Base-by-base conservation (phyloP, 352 stramenopile genomes). In the Globisporangium uncinulatum region DNA sequence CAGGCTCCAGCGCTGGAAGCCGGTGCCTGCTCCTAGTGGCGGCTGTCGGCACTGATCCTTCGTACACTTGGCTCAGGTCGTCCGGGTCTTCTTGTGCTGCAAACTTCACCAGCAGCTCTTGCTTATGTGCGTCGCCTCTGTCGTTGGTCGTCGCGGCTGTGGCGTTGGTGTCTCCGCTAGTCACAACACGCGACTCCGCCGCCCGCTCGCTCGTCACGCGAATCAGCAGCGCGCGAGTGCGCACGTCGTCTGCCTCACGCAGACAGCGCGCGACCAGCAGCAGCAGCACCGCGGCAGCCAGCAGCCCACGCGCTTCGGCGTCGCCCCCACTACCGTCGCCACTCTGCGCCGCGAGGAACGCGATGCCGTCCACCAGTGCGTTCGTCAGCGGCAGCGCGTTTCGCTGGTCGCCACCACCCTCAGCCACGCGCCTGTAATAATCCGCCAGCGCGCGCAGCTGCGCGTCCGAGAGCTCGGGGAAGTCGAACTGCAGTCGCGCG, bases 51-150 rank as follows among this genome's bases (percentile, higher is more conserved):
- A 21, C 69, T 62, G 44, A n/a, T n/a, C 73, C 76, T 51, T 87
- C 71, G 51, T 87, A 87, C 8, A 87, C 71, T 51, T 80, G 58
- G 60, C 73, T 79, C 21, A 87, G 54, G 59, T 87, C 76, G 44
- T 87, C 73, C 6, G 76, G 73, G 51, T 87, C 76, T 67, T 87
- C 76, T 34, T 83, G 47, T 0, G 66, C 65, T 21, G 76, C 76
- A 44, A 65, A 79, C 24, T 76, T 71, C 51, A 78, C 72, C 21
- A 69, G n/a, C n/a, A n/a, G n/a, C n/a, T n/a, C n/a, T n/a, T n/a
- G n/a, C n/a, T n/a, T 62, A 54, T 68, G 68, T 0, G 21, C 55
- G 6, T 57, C 54, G 9, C 50, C 59, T 0, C 60, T 51, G 31
- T 34, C 51, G 21, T n/a, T 21, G 21, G 19, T 34, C 6, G 36